phyloP scores from a whole-genome alignment of 2,329 filamentous ascomycete species.

The Apiospora koreana region DNA sequence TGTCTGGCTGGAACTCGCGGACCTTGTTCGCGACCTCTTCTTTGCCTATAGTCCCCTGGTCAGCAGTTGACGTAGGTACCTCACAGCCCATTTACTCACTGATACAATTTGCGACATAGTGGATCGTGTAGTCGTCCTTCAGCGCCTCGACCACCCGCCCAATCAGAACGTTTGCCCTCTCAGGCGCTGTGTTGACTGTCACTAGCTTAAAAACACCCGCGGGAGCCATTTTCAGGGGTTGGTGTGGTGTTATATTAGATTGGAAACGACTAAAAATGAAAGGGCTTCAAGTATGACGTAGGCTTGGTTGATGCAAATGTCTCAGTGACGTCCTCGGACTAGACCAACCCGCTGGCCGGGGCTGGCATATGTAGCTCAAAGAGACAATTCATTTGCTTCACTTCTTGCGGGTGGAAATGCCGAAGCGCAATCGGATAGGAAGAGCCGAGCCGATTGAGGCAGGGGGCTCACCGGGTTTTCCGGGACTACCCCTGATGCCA shows the following conservation, averaged over 20 bases:
- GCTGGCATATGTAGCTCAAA: too few species aligned
- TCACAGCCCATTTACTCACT: constrained; percentile 41
- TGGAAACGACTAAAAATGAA: too few species aligned
- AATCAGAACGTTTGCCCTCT: not conserved
- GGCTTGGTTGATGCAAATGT: too few species aligned
- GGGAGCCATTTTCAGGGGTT: not conserved
- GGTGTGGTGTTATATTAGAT: too few species aligned
- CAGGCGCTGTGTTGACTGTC: constrained; percentile 9
- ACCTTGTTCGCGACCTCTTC: constrained; percentile 58
- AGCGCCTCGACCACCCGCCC: not conserved
- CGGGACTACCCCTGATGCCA: not conserved
- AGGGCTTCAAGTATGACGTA: too few species aligned
- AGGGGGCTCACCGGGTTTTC: not conserved
- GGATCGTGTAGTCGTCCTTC: constrained; percentile 2
- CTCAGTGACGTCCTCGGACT: too few species aligned
- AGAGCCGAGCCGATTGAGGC: not conserved
- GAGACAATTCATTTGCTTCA: not conserved
- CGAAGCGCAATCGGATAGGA: not conserved
- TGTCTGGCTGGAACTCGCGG: constrained; percentile 33
- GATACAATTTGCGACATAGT: constrained; percentile 60
- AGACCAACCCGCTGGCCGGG: too few species aligned
- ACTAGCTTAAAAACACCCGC: not conserved
- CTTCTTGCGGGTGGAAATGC: not conserved
- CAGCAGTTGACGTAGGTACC: too few species aligned
- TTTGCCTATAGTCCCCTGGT: constrained; percentile 39